Percentiles rank a stretch among this genome's conserved stretches.
Conservation (phyloP, 805 yeast species). For the Yamadazyma olivae region DNA sequence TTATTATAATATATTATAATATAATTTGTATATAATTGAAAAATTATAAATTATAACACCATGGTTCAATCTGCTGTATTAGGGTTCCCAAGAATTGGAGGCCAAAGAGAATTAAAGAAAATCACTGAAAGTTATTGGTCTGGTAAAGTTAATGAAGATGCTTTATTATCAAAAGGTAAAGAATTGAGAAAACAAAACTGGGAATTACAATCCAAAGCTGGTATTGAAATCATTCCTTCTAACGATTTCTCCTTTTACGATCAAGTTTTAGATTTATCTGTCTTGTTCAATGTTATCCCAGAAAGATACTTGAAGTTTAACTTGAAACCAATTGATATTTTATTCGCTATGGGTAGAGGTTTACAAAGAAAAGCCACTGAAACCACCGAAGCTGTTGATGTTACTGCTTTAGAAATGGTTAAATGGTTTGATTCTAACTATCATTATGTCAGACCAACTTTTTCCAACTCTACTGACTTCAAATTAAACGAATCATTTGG, state of each 20-base stretch:
- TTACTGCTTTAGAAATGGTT: constrained; percentile 98
- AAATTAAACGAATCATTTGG: constrained; percentile 75
- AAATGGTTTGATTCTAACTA: constrained; percentile 99
- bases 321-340: constrained; percentile 83
- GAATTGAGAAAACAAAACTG: constrained; percentile 94
- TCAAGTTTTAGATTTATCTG: constrained; percentile 90
- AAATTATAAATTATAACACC: constrained; percentile 16
- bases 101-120: constrained; percentile 98
- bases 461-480: constrained; percentile 91
- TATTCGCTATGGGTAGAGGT: constrained; percentile 99
- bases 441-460: constrained; percentile 99
- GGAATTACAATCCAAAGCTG: constrained; percentile 96
- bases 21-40: not conserved
- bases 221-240: constrained; percentile 95
- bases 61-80: constrained; percentile 97
- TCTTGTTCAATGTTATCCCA: constrained; percentile 93
- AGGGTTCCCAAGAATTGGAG: constrained; percentile 99
- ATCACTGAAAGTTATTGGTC: constrained; percentile 99
- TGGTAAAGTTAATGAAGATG: constrained; percentile 86
- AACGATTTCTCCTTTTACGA: constrained; percentile 98
- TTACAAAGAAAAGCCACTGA: constrained; percentile 95
- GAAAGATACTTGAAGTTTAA: constrained; percentile 93
- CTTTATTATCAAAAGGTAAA: constrained; percentile 88
- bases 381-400: constrained; percentile 86
- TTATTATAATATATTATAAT: not conserved